These are phyloP conservation scores for Diddensiella transvaalensis DNA, from an alignment of 805 yeast species.

Conservation along the genomic window DNA sequence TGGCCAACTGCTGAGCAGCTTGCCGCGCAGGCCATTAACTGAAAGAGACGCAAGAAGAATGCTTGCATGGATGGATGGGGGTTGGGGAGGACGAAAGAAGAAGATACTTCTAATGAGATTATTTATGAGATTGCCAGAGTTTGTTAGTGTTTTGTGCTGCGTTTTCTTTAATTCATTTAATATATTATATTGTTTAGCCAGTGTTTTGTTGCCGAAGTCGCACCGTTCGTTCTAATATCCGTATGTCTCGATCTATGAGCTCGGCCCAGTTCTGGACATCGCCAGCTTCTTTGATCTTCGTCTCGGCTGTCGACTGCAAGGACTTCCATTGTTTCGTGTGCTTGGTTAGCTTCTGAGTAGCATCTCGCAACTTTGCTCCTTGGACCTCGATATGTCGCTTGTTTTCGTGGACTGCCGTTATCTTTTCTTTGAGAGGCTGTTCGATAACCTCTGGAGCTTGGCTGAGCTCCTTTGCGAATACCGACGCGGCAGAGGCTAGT, in stretches of 20 bases:
- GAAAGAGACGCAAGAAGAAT: too few relatives aligned
- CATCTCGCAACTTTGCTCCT: constrained; percentile 9
- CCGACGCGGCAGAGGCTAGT: constrained; percentile 12
- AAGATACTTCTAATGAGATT: neutral
- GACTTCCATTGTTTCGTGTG: constrained; percentile 11
- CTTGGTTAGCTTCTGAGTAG: constrained; percentile 10
- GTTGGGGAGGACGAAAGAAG: neutral
- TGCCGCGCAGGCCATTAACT: too few relatives aligned
- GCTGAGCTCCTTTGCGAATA: constrained; percentile 11
- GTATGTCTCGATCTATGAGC: constrained; percentile 61
- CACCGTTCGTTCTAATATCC: constrained; percentile 63
- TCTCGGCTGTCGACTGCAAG: constrained; percentile 13
- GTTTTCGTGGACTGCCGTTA: constrained; percentile 24
- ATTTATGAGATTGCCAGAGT: neutral
- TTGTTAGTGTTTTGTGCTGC: constrained; percentile 2
- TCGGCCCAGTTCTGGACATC: constrained; percentile 60
- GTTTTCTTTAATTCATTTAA: neutral
- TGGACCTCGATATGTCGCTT: constrained; percentile 20
- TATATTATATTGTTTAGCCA: neutral
- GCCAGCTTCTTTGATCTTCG: constrained; percentile 30
- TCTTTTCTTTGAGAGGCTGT: constrained; percentile 26
- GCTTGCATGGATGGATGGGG: neutral
- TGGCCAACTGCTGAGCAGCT: constrained; percentile 44
- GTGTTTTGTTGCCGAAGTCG: neutral
- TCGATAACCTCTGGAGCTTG: constrained; percentile 21